These are phyloP conservation scores for Vaccinium corymbosum DNA, from an alignment of 148 eudicot species.

Conservation along the genomic window DNA sequence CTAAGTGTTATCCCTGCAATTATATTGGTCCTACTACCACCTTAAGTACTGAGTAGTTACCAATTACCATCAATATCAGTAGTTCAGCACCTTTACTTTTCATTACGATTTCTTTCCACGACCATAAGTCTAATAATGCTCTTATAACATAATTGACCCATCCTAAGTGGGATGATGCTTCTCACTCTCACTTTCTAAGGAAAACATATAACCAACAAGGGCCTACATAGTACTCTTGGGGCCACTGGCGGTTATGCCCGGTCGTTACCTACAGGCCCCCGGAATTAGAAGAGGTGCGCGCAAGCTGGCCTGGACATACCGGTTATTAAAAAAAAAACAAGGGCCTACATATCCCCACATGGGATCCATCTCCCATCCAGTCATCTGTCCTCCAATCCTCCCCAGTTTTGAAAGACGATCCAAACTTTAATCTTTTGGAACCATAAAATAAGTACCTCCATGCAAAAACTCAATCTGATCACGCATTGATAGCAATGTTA, in stretches of 20 bases:
- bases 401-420: background rate
- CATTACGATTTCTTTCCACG: background rate
- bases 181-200: background rate
- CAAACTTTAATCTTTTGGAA: background rate
- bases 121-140: background rate
- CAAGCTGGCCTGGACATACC: no score
- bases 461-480: background rate
- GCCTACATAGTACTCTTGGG: no score
- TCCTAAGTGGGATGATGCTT: background rate
- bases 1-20: background rate
- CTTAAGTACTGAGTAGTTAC: background rate
- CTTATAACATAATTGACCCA: background rate
- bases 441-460: background rate
- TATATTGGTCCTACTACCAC: slow-evolving; percentile 1
- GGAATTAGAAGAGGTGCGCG: no score
- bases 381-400: background rate
- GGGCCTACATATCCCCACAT: background rate
- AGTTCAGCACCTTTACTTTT: background rate
- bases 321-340: background rate
- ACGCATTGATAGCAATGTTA: background rate
- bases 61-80: background rate
- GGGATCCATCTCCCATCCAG: background rate
- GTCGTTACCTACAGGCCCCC: no score
- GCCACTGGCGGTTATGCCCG: no score
- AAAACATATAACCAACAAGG: background rate